Conservation (phyloP, 2,329 filamentous ascomycete species). For the Colletotrichum lini region DNA sequence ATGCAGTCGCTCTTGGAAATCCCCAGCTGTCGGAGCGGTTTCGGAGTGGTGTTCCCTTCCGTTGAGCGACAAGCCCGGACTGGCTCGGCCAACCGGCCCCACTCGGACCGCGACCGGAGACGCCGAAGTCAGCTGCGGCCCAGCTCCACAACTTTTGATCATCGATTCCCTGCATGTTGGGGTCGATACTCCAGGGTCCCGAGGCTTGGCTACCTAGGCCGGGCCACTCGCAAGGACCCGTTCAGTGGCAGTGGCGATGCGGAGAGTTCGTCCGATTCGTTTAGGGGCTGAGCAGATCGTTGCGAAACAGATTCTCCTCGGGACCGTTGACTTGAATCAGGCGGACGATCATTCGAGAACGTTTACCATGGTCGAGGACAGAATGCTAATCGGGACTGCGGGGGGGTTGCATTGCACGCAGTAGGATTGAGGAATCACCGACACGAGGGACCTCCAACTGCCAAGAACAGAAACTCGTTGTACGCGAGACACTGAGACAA, state of each 20-base stretch:
- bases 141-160: background rate
- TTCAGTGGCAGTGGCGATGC: background rate
- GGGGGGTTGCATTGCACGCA: no score
- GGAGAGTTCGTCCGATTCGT: constrained; percentile 26
- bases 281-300: constrained; percentile 14
- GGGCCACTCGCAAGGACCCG: background rate
- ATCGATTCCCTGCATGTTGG: constrained; percentile 11
- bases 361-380: background rate
- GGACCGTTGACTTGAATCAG: background rate
- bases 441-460: background rate
- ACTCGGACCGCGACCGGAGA: constrained; percentile 22
- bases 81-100: constrained; percentile 27
- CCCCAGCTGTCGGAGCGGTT: background rate
- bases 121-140: constrained; percentile 19
- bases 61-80: background rate
- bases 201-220: background rate
- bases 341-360: no score
- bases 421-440: no score
- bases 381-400: background rate
- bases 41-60: background rate
- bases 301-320: background rate
- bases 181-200: background rate
- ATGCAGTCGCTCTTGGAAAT: constrained; percentile 34
- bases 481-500: background rate
- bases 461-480: background rate